These are phyloP conservation scores for Hypoxylon cercidicola DNA, from an alignment of 495 filamentous ascomycete species.

Conservation along the genomic window DNA sequence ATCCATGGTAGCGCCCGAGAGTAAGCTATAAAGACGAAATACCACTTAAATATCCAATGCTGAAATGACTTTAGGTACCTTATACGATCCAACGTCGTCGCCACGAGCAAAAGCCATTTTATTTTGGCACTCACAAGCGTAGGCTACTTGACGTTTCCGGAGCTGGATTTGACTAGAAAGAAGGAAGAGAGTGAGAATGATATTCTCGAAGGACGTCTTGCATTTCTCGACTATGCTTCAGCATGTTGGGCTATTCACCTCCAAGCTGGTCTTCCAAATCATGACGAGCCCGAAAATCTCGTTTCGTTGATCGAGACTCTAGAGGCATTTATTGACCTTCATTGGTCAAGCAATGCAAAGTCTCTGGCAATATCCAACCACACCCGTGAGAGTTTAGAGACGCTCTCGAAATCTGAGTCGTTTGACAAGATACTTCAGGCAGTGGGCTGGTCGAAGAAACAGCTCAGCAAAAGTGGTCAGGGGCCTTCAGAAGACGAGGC, in stretches of 20 bases:
- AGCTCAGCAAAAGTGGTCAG: slow-evolving; percentile 6
- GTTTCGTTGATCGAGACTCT: slow-evolving; percentile 24
- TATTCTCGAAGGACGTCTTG: slow-evolving; percentile 41
- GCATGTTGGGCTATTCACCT: slow-evolving; percentile 55
- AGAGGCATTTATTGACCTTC: slow-evolving; percentile 40
- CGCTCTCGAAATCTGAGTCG: neutral
- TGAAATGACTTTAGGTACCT: slow-evolving; percentile 17
- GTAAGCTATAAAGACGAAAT: slow-evolving; percentile 41
- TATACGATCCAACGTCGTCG: slow-evolving; percentile 2
- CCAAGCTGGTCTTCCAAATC: slow-evolving; percentile 9
- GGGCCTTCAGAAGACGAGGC: slow-evolving; percentile 25
- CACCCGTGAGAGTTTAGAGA: neutral
- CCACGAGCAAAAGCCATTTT: neutral
- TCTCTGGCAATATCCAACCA: slow-evolving; percentile 8
- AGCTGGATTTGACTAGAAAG: slow-evolving; percentile 7
- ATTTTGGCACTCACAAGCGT: slow-evolving; percentile 13
- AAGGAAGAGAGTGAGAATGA: slow-evolving; percentile 1
- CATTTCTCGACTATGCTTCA: slow-evolving; percentile 53
- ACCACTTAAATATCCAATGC: slow-evolving; percentile 20
- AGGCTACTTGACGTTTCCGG: slow-evolving; percentile 19
- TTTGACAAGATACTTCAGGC: slow-evolving; percentile 18
- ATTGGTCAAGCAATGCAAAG: slow-evolving; percentile 23
- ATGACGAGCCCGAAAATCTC: neutral
- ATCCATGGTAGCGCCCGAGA: slow-evolving; percentile 56
- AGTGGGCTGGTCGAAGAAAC: slow-evolving; percentile 25